A percentile compares a stretch with the other conserved stretches of the same genome.
Evolutionary conservation across 129 eudicot species (phyloP).

Genomic region (Saposhnikovia divaricata): DNA sequence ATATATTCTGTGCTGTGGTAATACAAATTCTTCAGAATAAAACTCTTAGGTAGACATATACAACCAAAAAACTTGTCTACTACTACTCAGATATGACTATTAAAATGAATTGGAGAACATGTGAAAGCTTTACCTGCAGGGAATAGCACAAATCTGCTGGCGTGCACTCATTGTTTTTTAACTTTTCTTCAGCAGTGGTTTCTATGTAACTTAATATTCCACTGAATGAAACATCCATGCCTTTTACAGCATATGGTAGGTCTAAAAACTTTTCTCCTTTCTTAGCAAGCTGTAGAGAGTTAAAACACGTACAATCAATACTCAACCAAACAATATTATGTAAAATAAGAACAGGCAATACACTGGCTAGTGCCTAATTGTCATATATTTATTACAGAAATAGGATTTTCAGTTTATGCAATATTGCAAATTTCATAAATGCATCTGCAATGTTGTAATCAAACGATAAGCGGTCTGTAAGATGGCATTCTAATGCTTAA

Average conservation of each 20-base stretch:
- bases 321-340: background rate
- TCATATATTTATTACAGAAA: background rate
- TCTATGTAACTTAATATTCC: slow-evolving; percentile 92
- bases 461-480: background rate
- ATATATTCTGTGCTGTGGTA: background rate
- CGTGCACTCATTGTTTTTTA: slow-evolving; percentile 75
- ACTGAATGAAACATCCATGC: slow-evolving; percentile 97
- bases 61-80: background rate
- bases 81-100: no score
- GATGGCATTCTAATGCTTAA: background rate
- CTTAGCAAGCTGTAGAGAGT: slow-evolving; percentile 68
- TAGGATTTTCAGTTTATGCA: background rate
- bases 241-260: slow-evolving; percentile 85
- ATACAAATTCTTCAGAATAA: background rate
- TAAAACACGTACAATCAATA: background rate
- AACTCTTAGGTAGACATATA: background rate
- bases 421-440: background rate
- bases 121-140: slow-evolving; percentile 48
- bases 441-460: background rate
- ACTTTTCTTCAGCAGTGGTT: slow-evolving; percentile 81
- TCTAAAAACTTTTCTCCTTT: slow-evolving; percentile 87
- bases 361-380: background rate
- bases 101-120: background rate
- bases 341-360: background rate
- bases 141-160: slow-evolving; percentile 98